A percentile compares a stretch with the other conserved stretches of the same genome.
Conservation (phyloP, 176 grass and related monocot species). For the Saccharum officinarum region DNA sequence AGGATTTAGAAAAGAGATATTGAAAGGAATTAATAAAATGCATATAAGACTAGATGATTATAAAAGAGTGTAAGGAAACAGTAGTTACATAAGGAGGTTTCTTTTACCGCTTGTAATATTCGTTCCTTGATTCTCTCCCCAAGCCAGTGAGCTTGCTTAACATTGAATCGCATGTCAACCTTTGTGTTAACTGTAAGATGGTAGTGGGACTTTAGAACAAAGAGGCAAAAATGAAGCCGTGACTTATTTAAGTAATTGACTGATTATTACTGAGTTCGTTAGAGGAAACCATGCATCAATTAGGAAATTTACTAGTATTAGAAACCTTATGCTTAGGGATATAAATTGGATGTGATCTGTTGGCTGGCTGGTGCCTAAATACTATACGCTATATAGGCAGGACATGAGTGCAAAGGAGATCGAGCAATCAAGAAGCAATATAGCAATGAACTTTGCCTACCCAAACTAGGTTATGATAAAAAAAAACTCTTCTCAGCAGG, state of each 20-base stretch:
- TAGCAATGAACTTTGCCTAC: background rate
- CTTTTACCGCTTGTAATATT: conserved; percentile 78
- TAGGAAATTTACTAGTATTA: background rate
- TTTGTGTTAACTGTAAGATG: conserved; percentile 84
- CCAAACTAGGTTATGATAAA: background rate
- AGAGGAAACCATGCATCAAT: background rate
- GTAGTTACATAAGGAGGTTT: conserved; percentile 26
- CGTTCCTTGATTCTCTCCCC: conserved; percentile 83
- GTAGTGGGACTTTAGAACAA: conserved; percentile 4
- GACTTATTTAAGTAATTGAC: background rate
- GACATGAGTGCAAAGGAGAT: background rate
- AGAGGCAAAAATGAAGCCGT: background rate
- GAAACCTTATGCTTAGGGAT: background rate
- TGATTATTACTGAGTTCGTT: conserved; percentile 14
- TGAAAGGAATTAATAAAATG: background rate
- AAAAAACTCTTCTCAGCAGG: background rate
- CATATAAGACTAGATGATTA: background rate
- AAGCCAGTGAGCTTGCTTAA: conserved; percentile 88
- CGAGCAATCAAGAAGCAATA: background rate
- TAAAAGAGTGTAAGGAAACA: background rate
- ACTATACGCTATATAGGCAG: background rate
- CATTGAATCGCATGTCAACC: conserved; percentile 98
- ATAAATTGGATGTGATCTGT: background rate
- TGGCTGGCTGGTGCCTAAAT: background rate
- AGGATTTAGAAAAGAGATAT: background rate